Conservation (phyloP, 75 land plant species). For the Cryptomeria japonica region DNA sequence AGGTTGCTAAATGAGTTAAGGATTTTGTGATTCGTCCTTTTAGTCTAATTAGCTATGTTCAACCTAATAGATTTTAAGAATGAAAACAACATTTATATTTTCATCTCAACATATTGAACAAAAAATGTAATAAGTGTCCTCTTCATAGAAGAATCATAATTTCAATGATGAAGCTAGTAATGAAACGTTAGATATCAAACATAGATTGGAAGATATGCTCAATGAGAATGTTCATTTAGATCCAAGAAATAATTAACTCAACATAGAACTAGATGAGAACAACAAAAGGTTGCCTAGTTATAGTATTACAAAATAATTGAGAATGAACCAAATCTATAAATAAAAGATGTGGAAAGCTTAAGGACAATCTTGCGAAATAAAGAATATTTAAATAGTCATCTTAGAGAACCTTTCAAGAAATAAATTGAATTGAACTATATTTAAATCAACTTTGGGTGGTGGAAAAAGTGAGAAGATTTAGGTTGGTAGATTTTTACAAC, state of each 20-base stretch:
- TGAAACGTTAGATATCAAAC: neutral
- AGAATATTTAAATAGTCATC: neutral
- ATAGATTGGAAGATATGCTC: neutral
- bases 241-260: neutral
- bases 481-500: no score
- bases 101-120: neutral
- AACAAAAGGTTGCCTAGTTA: neutral
- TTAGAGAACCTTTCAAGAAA: neutral
- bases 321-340: neutral
- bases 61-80: no score
- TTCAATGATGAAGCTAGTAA: neutral
- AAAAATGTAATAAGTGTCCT: neutral
- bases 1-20: no score
- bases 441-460: no score
- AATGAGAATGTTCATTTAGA: neutral
- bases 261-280: neutral
- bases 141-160: neutral
- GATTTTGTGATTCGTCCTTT: no score
- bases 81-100: neutral
- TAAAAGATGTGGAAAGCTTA: neutral
- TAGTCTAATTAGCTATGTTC: no score
- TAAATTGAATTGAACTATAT: no score
- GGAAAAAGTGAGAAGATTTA: no score
- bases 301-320: neutral
- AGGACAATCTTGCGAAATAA: neutral